Conservation (phyloP, 331 rosid genomes). For the Cydonia oblonga region DNA sequence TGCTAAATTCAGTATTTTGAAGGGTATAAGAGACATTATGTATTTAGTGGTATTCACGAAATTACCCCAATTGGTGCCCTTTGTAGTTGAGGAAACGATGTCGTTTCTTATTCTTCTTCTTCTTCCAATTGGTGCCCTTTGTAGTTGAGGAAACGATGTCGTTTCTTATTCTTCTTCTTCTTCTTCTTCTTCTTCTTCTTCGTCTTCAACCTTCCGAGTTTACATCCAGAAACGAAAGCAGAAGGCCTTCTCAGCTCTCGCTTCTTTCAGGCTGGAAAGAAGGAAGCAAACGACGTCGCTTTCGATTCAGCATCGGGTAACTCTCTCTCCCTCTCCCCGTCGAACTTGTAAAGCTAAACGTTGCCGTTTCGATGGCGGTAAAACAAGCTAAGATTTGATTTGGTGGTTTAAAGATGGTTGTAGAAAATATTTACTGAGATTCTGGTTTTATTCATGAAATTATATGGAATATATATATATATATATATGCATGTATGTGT, state of each 20-base stretch:
- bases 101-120: background rate
- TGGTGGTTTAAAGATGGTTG: background rate
- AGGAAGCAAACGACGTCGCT: background rate
- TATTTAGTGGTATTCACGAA: background rate
- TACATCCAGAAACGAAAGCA: background rate
- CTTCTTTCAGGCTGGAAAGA: background rate
- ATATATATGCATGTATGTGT: too few relatives aligned
- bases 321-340: background rate
- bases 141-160: too few relatives aligned
- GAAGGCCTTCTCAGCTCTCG: background rate
- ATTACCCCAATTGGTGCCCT: background rate
- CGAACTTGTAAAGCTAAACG: background rate
- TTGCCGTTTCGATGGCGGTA: background rate
- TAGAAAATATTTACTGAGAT: background rate
- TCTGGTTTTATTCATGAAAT: background rate
- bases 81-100: background rate
- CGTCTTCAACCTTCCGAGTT: background rate
- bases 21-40: background rate
- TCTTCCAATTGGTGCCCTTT: too few relatives aligned
- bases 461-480: background rate
- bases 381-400: background rate
- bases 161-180: too few relatives aligned
- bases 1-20: background rate
- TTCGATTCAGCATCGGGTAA: background rate
- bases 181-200: background rate